These are phyloP conservation scores for Botryosphaeria dothidea DNA, from an alignment of 2,329 filamentous ascomycete genomes.

Conservation along the genomic window DNA sequence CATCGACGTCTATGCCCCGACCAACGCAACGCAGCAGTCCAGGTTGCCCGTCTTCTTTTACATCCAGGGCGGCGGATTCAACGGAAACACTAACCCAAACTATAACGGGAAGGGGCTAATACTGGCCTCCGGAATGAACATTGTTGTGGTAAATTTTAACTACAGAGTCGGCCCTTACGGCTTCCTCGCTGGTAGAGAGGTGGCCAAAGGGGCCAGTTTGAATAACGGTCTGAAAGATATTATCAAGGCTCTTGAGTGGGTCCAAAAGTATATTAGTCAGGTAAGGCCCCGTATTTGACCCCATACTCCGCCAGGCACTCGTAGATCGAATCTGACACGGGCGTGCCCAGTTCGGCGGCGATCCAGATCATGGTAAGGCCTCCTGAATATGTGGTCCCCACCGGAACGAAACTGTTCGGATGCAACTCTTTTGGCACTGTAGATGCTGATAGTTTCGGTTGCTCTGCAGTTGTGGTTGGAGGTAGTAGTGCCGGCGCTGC, in stretches of 20 bases:
- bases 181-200: constrained; percentile 64
- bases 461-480: constrained; percentile 58
- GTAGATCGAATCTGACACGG: not conserved
- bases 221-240: constrained; percentile 75
- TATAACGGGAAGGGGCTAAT: constrained; percentile 65
- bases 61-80: constrained; percentile 51
- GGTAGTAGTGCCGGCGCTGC: constrained; percentile 68
- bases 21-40: constrained; percentile 48
- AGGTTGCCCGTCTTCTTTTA: constrained; percentile 66
- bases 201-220: constrained; percentile 51
- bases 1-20: constrained; percentile 64
- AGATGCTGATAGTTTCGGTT: not conserved
- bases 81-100: constrained; percentile 48
- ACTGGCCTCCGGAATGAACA: constrained; percentile 57
- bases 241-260: constrained; percentile 68
- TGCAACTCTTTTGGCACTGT: not conserved
- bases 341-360: constrained; percentile 62
- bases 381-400: not conserved
- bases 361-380: constrained; percentile 55
- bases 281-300: constrained; percentile 28
- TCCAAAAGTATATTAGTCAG: constrained; percentile 62
- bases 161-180: constrained; percentile 76
- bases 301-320: not conserved
- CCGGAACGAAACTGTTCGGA: not conserved
- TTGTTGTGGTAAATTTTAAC: constrained; percentile 72